Evolutionary conservation across 1,139 yeast genomes (phyloP).

Genomic region (Saccharomyces hybrid): DNA sequence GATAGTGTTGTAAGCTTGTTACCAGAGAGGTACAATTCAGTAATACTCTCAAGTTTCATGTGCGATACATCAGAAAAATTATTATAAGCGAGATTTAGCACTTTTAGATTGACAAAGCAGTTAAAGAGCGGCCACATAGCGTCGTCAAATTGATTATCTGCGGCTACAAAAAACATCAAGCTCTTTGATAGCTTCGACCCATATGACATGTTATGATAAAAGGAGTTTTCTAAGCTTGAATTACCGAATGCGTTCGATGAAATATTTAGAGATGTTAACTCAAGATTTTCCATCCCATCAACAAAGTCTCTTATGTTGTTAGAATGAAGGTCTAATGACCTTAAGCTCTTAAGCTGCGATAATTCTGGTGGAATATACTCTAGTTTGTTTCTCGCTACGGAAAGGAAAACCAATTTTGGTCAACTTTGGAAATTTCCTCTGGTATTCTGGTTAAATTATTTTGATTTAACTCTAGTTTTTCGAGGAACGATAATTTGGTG

Average conservation of each 20-base stretch:
- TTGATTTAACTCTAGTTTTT: conserved; percentile 67
- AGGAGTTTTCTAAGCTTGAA: conserved; percentile 23
- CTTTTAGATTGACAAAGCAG: conserved; percentile 49
- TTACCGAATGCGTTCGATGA: conserved; percentile 65
- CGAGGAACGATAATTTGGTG: conserved; percentile 56
- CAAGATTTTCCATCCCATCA: conserved; percentile 58
- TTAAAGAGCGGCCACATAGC: conserved; percentile 67
- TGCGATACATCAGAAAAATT: conserved; percentile 71
- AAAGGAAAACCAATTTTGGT: conserved; percentile 53
- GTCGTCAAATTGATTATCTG: conserved; percentile 80
- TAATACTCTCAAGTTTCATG: conserved; percentile 48
- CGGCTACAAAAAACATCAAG: conserved; percentile 52
- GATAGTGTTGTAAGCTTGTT: conserved; percentile 74
- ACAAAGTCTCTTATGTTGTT: conserved; percentile 74
- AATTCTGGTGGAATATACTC: conserved; percentile 65
- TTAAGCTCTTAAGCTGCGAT: conserved; percentile 53
- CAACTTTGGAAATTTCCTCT: conserved; percentile 52
- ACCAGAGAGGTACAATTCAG: conserved; percentile 76
- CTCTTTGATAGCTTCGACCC: conserved; percentile 43
- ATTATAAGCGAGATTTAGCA: conserved; percentile 75
- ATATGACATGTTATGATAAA: conserved; percentile 20
- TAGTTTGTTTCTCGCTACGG: conserved; percentile 68
- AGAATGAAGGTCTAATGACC: conserved; percentile 71
- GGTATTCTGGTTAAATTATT: conserved; percentile 80
- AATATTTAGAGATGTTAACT: conserved; percentile 56